These are phyloP conservation scores for Cytospora piceae DNA, from an alignment of 2,329 filamentous ascomycete genomes.

Conservation along the genomic window DNA sequence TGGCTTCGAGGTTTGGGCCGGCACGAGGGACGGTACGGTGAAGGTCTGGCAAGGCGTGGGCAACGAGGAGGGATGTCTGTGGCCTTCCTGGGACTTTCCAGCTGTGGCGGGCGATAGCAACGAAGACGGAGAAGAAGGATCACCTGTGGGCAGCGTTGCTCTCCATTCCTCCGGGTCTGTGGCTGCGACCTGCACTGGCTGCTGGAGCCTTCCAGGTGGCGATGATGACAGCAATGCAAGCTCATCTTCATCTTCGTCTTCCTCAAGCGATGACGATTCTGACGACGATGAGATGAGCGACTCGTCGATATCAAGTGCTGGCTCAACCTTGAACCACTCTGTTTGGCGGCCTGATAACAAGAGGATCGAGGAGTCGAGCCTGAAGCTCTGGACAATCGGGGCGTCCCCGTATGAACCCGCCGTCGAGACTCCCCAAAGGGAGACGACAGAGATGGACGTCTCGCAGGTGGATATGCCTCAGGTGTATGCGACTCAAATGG, in stretches of 20 bases:
- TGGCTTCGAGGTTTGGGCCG: slow-evolving; percentile 67
- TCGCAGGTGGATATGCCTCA: not conserved
- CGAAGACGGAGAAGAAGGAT: slow-evolving; percentile 30
- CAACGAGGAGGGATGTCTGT: slow-evolving; percentile 46
- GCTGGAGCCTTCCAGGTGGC: slow-evolving; percentile 47
- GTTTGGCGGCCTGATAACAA: not conserved
- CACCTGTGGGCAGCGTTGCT: slow-evolving; percentile 53
- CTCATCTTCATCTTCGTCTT: slow-evolving; percentile 4
- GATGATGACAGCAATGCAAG: slow-evolving; percentile 27
- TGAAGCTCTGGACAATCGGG: slow-evolving; percentile 51
- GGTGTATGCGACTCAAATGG: not conserved
- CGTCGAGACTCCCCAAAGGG: slow-evolving; percentile 5
- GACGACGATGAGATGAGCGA: slow-evolving; percentile 7
- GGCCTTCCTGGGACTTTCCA: slow-evolving; percentile 55
- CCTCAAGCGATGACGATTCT: slow-evolving; percentile 14
- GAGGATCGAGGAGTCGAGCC: slow-evolving; percentile 45
- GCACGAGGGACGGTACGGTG: slow-evolving; percentile 57
- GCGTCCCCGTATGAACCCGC: slow-evolving; percentile 11
- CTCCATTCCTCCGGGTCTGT: slow-evolving; percentile 61
- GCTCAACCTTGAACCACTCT: not conserved
- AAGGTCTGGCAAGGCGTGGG: slow-evolving; percentile 63
- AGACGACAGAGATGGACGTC: slow-evolving; percentile 7
- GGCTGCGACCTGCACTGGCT: slow-evolving; percentile 59
- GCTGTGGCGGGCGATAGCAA: slow-evolving; percentile 38
- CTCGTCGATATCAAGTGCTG: not conserved